A percentile compares a stretch with the other conserved stretches of the same genome.
Evolutionary conservation across 306 rosid genomes (phyloP).

Genomic region (Biancaea sappan): DNA sequence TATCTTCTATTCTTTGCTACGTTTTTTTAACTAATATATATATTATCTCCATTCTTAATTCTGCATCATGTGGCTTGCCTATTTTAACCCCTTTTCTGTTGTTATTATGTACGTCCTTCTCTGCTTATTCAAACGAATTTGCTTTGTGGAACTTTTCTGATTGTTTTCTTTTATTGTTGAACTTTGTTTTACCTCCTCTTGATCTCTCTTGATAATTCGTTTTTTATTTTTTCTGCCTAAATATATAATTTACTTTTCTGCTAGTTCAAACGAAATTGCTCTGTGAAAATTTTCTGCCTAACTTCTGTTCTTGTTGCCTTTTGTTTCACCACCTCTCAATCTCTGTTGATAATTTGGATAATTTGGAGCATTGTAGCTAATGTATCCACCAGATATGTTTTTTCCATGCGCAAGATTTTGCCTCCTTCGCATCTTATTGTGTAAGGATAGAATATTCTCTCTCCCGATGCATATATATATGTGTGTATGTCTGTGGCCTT

Average conservation of each 20-base stretch:
- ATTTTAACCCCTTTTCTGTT: neutral
- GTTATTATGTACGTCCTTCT: neutral
- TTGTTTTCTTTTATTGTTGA: conserved; percentile 1
- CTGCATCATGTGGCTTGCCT: neutral
- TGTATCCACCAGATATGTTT: neutral
- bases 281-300: neutral
- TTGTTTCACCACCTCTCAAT: neutral
- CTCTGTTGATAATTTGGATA: neutral
- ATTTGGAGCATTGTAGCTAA: neutral
- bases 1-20: neutral
- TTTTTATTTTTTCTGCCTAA: neutral
- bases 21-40: neutral
- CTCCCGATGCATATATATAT: too few relatives aligned
- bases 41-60: neutral
- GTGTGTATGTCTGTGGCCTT: neutral
- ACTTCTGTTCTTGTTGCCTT: neutral
- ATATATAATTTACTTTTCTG: neutral
- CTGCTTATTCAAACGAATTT: neutral
- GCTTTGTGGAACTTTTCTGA: conserved; percentile 1
- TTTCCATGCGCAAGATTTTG: neutral
- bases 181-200: neutral
- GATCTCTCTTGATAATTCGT: neutral
- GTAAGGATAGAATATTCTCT: too few relatives aligned
- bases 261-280: neutral
- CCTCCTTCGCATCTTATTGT: conserved; percentile 8